These are phyloP conservation scores for Tolypocladium capitatum DNA, from an alignment of 2,329 filamentous ascomycete species.

Conservation along the genomic window DNA sequence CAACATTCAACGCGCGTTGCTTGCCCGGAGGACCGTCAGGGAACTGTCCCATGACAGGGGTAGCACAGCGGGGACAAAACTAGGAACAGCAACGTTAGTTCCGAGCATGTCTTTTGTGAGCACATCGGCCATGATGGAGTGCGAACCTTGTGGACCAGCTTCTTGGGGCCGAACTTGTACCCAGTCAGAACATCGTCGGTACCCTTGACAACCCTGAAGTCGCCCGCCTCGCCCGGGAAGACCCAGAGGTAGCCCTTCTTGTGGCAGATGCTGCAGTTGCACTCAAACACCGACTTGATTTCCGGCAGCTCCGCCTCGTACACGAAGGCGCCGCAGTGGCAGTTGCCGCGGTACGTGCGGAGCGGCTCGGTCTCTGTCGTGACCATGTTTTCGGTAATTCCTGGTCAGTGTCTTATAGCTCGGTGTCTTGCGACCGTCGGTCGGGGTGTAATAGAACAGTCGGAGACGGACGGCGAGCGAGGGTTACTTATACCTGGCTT, in stretches of 20 bases:
- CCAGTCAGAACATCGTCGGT: conserved; percentile 22
- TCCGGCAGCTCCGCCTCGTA: conserved; percentile 41
- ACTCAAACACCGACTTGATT: conserved; percentile 40
- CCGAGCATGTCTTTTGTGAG: no score
- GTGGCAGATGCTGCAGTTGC: conserved; percentile 55
- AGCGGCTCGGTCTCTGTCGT: conserved; percentile 2
- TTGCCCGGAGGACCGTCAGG: not conserved
- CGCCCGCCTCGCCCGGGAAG: conserved; percentile 15
- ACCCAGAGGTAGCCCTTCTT: conserved; percentile 33
- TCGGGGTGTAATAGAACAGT: no score
- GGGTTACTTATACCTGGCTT: not conserved
- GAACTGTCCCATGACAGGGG: conserved; percentile 21
- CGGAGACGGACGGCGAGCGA: not conserved
- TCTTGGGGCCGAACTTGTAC: conserved; percentile 30
- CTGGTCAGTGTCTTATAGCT: not conserved
- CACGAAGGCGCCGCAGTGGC: conserved; percentile 41
- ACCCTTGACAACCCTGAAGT: conserved; percentile 34
- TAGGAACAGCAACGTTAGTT: conserved; percentile 9
- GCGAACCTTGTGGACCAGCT: conserved; percentile 27
- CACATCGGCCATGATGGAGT: not conserved
- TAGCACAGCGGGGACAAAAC: conserved; percentile 41
- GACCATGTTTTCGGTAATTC: not conserved
- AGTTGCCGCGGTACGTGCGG: conserved; percentile 40
- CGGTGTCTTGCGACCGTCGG: no score
- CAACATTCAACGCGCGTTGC: conserved; percentile 5